phyloP scores from a whole-genome alignment of 768 basidiomycete genomes.

The Fistulinella prunicolor region DNA sequence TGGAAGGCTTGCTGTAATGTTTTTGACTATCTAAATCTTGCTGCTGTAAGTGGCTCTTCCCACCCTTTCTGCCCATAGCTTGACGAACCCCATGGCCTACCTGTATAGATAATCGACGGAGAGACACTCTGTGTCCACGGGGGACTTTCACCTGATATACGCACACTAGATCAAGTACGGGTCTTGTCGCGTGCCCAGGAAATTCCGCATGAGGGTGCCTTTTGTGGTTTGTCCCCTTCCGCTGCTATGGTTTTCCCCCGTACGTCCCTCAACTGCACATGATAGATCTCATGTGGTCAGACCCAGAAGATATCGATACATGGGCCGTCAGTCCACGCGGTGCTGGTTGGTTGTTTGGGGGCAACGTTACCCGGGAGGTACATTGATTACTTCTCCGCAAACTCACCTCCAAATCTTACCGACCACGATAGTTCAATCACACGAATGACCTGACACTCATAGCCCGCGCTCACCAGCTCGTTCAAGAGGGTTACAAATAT shows the following conservation, averaged over 20 bases:
- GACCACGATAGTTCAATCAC: conserved; percentile 75
- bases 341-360: conserved; percentile 94
- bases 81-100: neutral
- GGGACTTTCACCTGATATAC: conserved; percentile 92
- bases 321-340: conserved; percentile 98
- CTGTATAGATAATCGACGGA: conserved; percentile 84
- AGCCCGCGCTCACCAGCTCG: conserved; percentile 94
- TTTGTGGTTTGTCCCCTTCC: conserved; percentile 69
- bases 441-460: conserved; percentile 85
- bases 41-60: conserved; percentile 59
- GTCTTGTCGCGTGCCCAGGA: conserved; percentile 94
- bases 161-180: conserved; percentile 91
- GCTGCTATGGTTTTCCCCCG: neutral
- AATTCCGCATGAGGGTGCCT: conserved; percentile 98
- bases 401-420: conserved; percentile 1
- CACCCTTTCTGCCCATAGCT: neutral
- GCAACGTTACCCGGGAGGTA: conserved; percentile 81
- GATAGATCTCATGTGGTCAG: conserved; percentile 96
- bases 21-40: conserved; percentile 93
- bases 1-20: conserved; percentile 98
- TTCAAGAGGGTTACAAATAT: conserved; percentile 93
- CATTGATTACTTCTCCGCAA: conserved; percentile 5
- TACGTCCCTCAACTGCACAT: neutral
- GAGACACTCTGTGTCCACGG: conserved; percentile 93
- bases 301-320: conserved; percentile 90